Conservation (phyloP, 805 yeast genomes). For the Naumovozyma baii region DNA sequence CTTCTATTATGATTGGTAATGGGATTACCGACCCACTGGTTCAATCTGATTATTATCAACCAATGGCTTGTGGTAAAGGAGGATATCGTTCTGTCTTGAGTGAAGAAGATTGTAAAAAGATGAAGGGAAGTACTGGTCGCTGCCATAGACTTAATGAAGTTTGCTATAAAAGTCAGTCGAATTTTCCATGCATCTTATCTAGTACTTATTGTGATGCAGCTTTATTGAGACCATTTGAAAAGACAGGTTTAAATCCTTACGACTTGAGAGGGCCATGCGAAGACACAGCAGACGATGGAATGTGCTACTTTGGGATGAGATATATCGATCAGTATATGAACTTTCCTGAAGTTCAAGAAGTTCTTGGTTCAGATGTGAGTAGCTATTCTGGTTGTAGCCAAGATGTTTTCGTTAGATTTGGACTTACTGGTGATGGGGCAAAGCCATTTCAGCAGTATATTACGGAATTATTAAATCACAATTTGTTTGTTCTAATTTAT, state of each 20-base stretch:
- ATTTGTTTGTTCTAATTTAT: constrained; percentile 71
- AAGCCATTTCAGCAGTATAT: constrained; percentile 75
- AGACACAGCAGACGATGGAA: constrained; percentile 43
- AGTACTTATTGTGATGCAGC: constrained; percentile 64
- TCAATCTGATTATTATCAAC: constrained; percentile 72
- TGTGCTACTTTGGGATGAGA: constrained; percentile 66
- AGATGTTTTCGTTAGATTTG: constrained; percentile 58
- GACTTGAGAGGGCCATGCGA: constrained; percentile 78
- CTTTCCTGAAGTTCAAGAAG: constrained; percentile 55
- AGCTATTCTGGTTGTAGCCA: constrained; percentile 57
- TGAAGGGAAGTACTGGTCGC: constrained; percentile 53
- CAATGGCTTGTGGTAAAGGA: constrained; percentile 91
- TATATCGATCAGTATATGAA: constrained; percentile 71
- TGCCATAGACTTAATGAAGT: constrained; percentile 52
- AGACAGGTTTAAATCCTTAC: constrained; percentile 78
- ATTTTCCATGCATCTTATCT: constrained; percentile 79
- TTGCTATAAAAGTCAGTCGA: constrained; percentile 55
- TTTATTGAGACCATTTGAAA: constrained; percentile 56
- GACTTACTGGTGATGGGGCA: constrained; percentile 74
- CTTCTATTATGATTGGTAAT: constrained; percentile 82
- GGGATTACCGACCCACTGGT: constrained; percentile 80
- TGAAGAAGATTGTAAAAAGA: constrained; percentile 57
- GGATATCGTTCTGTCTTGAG: constrained; percentile 69
- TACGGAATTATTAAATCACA: constrained; percentile 55
- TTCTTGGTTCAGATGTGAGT: constrained; percentile 80